Percentiles rank a stretch among this genome's conserved stretches.
phyloP scores from a whole-genome alignment of 73 alveolate species.

The Tetrahymena malaccensis region DNA sequence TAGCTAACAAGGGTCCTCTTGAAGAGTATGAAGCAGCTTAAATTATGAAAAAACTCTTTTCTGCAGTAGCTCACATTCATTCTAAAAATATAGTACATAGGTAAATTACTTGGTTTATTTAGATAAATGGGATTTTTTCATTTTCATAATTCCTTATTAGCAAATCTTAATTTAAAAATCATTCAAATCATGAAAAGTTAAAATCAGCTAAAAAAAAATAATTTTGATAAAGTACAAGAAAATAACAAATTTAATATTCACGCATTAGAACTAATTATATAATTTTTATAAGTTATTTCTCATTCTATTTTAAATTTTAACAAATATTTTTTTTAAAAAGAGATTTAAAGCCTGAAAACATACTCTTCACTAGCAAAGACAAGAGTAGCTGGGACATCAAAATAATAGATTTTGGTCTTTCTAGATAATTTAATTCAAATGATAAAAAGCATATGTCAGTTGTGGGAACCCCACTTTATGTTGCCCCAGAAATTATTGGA shows the following conservation, averaged over 20 bases:
- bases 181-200: too few relatives aligned
- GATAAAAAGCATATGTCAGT: conserved; percentile 44
- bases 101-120: not conserved
- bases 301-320: too few relatives aligned
- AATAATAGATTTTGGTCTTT: conserved; percentile 90
- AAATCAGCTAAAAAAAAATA: too few relatives aligned
- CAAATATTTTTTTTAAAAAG: not conserved
- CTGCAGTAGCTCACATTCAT: conserved; percentile 51
- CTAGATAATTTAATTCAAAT: conserved; percentile 42
- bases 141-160: not conserved
- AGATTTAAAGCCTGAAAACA: conserved; percentile 93
- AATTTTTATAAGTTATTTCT: too few relatives aligned
- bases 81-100: conserved; percentile 39
- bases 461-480: conserved; percentile 53
- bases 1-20: conserved; percentile 16
- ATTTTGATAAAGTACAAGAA: too few relatives aligned
- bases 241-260: too few relatives aligned
- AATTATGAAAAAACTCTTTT: conserved; percentile 41
- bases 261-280: too few relatives aligned
- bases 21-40: conserved; percentile 47
- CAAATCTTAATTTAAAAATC: too few relatives aligned
- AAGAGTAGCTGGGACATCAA: conserved; percentile 60
- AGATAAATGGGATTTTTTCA: not conserved
- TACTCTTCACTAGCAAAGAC: conserved; percentile 62
- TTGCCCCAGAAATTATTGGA: conserved; percentile 50